phyloP scores from a whole-genome alignment of 192 early-diverging fungal species.

The Coemansia sp. region DNA sequence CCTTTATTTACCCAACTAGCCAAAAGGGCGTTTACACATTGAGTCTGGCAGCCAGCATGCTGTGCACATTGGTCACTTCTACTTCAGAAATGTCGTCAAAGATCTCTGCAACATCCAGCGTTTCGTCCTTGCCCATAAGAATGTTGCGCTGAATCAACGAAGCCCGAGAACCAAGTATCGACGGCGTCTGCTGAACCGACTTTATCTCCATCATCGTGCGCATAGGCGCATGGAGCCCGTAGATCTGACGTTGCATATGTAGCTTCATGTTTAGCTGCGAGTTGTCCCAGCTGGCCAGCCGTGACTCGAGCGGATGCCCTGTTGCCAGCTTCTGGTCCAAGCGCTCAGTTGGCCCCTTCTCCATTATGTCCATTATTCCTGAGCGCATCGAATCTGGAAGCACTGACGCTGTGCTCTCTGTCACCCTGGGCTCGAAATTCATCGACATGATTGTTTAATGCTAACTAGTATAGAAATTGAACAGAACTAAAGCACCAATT shows the following conservation, averaged over 20 bases:
- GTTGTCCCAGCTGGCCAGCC: conserved; percentile 74
- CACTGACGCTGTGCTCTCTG: conserved; percentile 19
- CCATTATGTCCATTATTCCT: conserved; percentile 24
- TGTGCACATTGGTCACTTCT: conserved; percentile 20
- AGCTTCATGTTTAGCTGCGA: conserved; percentile 80
- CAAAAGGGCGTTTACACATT: conserved; percentile 9
- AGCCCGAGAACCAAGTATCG: conserved; percentile 22
- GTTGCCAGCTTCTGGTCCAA: conserved; percentile 27
- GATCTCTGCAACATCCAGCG: conserved; percentile 89
- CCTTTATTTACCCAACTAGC: no score
- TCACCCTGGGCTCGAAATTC: conserved; percentile 24
- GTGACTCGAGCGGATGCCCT: conserved; percentile 78
- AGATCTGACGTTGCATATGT: conserved; percentile 72
- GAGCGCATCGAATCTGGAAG: conserved; percentile 21
- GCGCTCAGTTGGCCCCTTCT: conserved; percentile 27
- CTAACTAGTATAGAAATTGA: conserved; percentile 1
- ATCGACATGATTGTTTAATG: conserved; percentile 21
- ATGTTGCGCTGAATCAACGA: conserved; percentile 73
- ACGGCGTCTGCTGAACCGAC: conserved; percentile 43
- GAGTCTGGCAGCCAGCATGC: conserved; percentile 25
- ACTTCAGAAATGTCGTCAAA: conserved; percentile 58
- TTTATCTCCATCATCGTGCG: conserved; percentile 88
- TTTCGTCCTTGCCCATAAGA: conserved; percentile 80
- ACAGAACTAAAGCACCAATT: conserved; percentile 1
- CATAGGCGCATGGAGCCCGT: conserved; percentile 91